These are phyloP conservation scores for Picochlorum sp. DNA, from an alignment of 139 green algal genomes.

Conservation along the genomic window DNA sequence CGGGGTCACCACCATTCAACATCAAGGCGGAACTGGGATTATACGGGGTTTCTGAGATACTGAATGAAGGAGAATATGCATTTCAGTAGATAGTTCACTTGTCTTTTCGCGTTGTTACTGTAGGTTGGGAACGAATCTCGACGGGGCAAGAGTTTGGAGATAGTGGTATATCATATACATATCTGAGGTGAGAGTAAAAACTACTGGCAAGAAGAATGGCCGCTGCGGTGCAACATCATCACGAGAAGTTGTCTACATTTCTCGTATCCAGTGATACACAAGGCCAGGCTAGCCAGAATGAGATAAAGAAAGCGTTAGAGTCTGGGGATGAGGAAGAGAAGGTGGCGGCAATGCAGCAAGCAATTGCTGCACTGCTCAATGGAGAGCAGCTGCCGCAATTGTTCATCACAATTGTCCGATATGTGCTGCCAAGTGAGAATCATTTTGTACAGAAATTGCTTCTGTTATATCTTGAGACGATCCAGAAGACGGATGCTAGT, in stretches of 20 bases:
- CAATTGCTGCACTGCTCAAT: conserved; percentile 82
- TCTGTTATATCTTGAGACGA: conserved; percentile 97
- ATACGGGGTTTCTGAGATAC: no score
- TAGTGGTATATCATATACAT: no score
- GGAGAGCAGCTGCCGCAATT: conserved; percentile 90
- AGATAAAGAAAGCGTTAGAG: conserved; percentile 94
- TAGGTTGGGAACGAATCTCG: no score
- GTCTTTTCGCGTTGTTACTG: no score
- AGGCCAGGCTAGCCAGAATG: conserved; percentile 40
- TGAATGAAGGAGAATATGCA: no score
- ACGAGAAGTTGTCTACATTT: conserved; percentile 84
- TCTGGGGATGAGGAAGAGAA: conserved; percentile 70
- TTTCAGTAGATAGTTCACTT: no score
- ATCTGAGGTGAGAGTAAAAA: no score
- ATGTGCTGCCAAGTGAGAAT: conserved; percentile 95
- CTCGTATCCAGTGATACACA: conserved; percentile 81
- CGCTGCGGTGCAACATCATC: background rate
- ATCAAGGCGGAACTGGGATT: no score
- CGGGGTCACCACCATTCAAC: no score
- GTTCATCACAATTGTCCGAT: conserved; percentile 99
- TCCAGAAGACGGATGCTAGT: conserved; percentile 91
- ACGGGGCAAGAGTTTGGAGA: no score
- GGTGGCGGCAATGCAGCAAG: conserved; percentile 88
- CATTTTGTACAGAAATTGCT: conserved; percentile 97
- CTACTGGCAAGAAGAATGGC: background rate